phyloP scores from a whole-genome alignment of 805 yeast species.

The Saccharomycopsis javanensis region DNA sequence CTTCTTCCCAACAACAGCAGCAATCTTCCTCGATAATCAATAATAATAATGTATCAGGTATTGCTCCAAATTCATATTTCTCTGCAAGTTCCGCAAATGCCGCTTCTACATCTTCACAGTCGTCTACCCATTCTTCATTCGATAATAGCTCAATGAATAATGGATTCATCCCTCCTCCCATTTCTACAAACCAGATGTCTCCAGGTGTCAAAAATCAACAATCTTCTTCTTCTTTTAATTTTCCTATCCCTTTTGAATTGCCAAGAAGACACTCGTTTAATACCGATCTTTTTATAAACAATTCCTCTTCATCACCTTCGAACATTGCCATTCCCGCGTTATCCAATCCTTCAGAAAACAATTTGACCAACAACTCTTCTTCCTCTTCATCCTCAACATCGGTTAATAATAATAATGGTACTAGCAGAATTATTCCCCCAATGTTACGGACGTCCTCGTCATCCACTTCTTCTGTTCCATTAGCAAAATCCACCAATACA shows the following conservation, averaged over 20 bases:
- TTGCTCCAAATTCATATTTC: neutral
- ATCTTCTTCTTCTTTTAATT: neutral
- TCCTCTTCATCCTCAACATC: neutral
- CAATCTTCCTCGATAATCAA: neutral
- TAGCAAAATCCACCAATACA: neutral
- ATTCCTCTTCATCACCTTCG: conserved; percentile 19
- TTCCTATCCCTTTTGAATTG: neutral
- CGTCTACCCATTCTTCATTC: neutral
- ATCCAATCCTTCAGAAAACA: neutral
- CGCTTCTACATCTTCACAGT: neutral
- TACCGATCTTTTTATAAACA: conserved; percentile 39
- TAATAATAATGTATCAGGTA: neutral
- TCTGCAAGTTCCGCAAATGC: neutral
- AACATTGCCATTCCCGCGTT: neutral
- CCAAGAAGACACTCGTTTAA: conserved; percentile 69
- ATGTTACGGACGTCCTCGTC: conserved; percentile 8
- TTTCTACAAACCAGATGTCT: neutral
- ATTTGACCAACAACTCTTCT: neutral
- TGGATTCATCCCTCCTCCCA: neutral
- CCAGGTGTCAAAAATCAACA: neutral
- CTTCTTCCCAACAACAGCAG: neutral
- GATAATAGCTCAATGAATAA: neutral
- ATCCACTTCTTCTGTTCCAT: conserved; percentile 9
- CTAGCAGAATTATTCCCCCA: neutral
- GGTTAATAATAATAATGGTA: neutral